Base-by-base conservation (phyloP, 495 filamentous ascomycete genomes). In the Tuber aestivum region DNA sequence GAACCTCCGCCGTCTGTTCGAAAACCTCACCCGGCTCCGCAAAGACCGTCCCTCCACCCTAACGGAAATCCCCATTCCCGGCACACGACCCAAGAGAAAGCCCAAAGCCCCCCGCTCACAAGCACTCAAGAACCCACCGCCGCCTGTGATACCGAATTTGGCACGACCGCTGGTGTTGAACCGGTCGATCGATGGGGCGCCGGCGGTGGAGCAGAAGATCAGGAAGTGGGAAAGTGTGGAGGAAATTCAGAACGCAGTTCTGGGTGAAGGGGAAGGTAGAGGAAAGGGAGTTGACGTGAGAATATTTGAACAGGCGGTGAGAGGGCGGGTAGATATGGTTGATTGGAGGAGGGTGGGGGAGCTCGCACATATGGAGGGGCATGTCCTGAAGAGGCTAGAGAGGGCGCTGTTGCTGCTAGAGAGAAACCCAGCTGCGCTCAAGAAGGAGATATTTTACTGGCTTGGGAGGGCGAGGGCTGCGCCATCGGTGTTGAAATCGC, bases 371-470 rank as follows among this genome's bases (percentile, higher is more conserved):
- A 23, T 61, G 21, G 70, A 75, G n/a, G 69, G 27, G 9, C 56
- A 69, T 12, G 69, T 78, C 27, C 41, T 37, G 41, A 38, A 50
- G 65, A 71, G 61, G 9, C 68, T 76, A n/a, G 35, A 10, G 70
- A 61, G 32, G 38, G 68, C 41, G 35, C 72, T 81, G 23, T 72
- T 78, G 18, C 61, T 70, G 3, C 70, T 81, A 18, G 70, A 79
- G 27, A 81, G 81, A 32, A 68, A 81, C 18, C 70, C 71, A 10
- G 72, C 48, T 41, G 56, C 72, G 2, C 61, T 81, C 4, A 72
- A 71, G 27, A 80, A 81, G 50, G 80, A 82, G 73, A 72, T 82
- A 23, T 79, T 82, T 40, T 65, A 77, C 72, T 77, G 76, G 69
- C 76, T 82, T 1, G 70, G 71, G 37, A 75, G 74, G 23, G 48